Base-by-base conservation (phyloP, 139 green algal species). In the Diplosphaera chodatii region DNA sequence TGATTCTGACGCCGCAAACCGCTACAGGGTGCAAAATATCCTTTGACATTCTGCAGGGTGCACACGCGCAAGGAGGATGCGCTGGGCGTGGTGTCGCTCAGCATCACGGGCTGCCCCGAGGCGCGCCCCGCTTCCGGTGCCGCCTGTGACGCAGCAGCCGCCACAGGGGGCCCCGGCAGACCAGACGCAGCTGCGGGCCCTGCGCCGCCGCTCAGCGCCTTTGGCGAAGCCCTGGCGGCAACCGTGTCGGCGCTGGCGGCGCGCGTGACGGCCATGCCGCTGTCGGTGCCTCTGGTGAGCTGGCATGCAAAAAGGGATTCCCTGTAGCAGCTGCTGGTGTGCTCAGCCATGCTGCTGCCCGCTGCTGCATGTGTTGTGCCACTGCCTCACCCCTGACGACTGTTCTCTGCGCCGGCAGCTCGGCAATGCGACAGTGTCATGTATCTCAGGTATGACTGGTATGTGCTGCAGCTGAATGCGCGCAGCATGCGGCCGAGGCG, bases 81-180 rank as follows among this genome's bases (percentile, higher is more conserved):
- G n/a, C 63, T 84, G 55, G 78, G 78, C 21, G 41, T 74, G 32
- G 33, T 83, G 48, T 34, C 72, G 32, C 63, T 86, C 27, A 86
- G 84, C 71, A 40, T 86, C n/a, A 77, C 70, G 4, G 48, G 48
- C 55, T 69, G 70, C 59, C 66, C 69, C 25, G 40, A 73, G 13
- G 40, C 68, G 18, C n/a, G n/a, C n/a, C n/a, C n/a, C n/a, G n/a
- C n/a, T n/a, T n/a, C n/a, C n/a, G n/a, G n/a, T n/a, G 67, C 33
- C 22, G 64, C 31, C 28, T 33, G 62, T 21, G 40, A 33, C 21
- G 28, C 37, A 2, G 8, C 56, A 5, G 10, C 31, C 10, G 32
- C 74, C 10, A 23, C 55, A 13, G 55, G 4, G 15, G 55, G 15
- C 10, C 4, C 55, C 55, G 23, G 15, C 15, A 13, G 23, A 18